These are phyloP conservation scores for Mycena belliarum DNA, from an alignment of 768 basidiomycete species.

Conservation along the genomic window DNA sequence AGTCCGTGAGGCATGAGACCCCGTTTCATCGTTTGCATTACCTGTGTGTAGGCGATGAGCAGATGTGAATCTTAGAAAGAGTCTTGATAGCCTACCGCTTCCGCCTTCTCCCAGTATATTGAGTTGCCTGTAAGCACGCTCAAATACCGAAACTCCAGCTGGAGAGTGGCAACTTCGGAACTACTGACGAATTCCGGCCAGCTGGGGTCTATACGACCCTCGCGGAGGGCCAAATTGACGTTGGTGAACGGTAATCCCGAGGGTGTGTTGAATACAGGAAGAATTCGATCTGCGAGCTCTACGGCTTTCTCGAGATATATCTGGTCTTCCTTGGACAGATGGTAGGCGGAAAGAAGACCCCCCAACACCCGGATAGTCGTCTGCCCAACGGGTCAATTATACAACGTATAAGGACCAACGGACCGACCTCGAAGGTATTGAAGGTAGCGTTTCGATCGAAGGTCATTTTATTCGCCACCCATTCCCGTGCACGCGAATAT, in stretches of 20 bases:
- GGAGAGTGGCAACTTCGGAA: slow-evolving; percentile 86
- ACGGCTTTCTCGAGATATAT: slow-evolving; percentile 75
- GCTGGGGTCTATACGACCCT: slow-evolving; percentile 62
- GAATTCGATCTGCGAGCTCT: slow-evolving; percentile 84
- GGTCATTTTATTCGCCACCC: slow-evolving; percentile 68
- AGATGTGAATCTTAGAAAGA: too few relatives aligned
- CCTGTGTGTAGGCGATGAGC: slow-evolving; percentile 28
- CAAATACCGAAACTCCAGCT: slow-evolving; percentile 92
- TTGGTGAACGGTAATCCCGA: slow-evolving; percentile 80
- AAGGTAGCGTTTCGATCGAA: slow-evolving; percentile 80
- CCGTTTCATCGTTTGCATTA: slow-evolving; percentile 69
- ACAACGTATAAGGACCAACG: not conserved
- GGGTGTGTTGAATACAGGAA: slow-evolving; percentile 80
- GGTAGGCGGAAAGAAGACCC: slow-evolving; percentile 84
- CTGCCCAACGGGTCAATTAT: slow-evolving; percentile 37
- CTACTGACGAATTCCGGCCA: slow-evolving; percentile 69
- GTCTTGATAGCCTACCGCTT: slow-evolving; percentile 50
- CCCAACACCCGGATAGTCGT: slow-evolving; percentile 92
- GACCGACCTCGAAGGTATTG: slow-evolving; percentile 87
- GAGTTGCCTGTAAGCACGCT: slow-evolving; percentile 74
- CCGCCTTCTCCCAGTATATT: slow-evolving; percentile 79
- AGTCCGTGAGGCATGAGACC: slow-evolving; percentile 70
- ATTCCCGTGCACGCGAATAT: slow-evolving; percentile 72
- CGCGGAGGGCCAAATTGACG: slow-evolving; percentile 66
- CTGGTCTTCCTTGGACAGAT: slow-evolving; percentile 67